These are phyloP conservation scores for Crithidia fasciculata DNA, from an alignment of 208 protist genomes.

Conservation along the genomic window DNA sequence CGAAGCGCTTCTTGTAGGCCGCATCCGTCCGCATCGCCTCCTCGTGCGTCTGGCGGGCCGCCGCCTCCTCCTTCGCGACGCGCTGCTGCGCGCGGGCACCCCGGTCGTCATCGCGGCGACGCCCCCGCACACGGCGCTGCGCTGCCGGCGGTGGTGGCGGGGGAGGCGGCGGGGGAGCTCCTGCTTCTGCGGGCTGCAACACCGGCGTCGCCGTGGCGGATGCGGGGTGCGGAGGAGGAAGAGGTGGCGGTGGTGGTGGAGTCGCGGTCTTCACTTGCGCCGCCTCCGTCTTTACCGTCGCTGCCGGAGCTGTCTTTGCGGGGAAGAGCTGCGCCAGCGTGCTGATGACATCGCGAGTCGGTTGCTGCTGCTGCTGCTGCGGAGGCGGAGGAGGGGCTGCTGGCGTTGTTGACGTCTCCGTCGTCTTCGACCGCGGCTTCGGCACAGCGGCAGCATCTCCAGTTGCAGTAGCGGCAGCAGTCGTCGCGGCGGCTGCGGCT, in stretches of 20 bases:
- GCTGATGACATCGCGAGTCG: constrained; percentile 17
- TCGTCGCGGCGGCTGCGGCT: not conserved
- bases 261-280: not conserved
- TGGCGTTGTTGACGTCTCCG: not conserved
- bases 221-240: not conserved
- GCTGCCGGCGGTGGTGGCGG: not conserved
- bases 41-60: constrained; percentile 58
- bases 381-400: not conserved
- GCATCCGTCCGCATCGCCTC: constrained; percentile 70
- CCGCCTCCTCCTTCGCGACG: constrained; percentile 37
- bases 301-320: constrained; percentile 16
- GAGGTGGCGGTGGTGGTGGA: not conserved
- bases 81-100: constrained; percentile 43
- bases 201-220: not conserved
- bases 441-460: constrained; percentile 15
- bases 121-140: constrained; percentile 36
- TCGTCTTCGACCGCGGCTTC: constrained; percentile 38
- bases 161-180: not conserved
- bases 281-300: constrained; percentile 5
- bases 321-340: constrained; percentile 39
- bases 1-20: constrained; percentile 74
- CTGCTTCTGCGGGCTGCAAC: not conserved
- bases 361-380: not conserved
- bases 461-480: not conserved
- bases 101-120: constrained; percentile 37